Conservation (phyloP, 2,329 filamentous ascomycete species). For the Claviceps paspali region DNA sequence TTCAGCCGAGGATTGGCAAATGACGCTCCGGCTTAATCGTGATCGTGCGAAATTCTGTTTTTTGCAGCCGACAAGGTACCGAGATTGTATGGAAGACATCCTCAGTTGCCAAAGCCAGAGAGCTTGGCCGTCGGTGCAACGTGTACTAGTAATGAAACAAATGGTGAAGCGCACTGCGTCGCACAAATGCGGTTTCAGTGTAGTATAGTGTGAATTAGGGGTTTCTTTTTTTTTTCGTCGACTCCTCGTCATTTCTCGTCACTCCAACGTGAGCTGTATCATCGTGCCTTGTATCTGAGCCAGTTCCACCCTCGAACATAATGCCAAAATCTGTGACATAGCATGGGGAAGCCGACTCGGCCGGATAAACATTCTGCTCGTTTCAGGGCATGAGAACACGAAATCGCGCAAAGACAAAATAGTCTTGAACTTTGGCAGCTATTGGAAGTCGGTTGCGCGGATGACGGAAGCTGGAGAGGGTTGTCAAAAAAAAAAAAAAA, state of each 20-base stretch:
- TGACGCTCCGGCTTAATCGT: slow-evolving; percentile 99
- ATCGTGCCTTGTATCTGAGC: neutral
- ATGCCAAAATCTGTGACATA: too few species aligned
- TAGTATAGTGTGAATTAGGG: neutral
- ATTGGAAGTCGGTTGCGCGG: too few species aligned
- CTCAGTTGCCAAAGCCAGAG: slow-evolving; percentile 45
- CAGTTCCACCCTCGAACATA: neutral
- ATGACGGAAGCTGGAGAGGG: neutral
- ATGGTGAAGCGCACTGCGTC: slow-evolving; percentile 1
- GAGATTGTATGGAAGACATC: slow-evolving; percentile 53
- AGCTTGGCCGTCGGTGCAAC: slow-evolving; percentile 40
- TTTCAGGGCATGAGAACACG: neutral
- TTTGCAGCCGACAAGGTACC: slow-evolving; percentile 76
- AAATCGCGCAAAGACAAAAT: neutral
- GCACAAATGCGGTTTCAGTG: neutral
- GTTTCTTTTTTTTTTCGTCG: too few species aligned
- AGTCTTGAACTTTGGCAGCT: too few species aligned
- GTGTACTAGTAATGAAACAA: slow-evolving; percentile 7
- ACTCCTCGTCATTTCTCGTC: too few species aligned
- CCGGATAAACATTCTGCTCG: neutral
- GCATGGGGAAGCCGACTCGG: too few species aligned
- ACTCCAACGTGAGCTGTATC: neutral
- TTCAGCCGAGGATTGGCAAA: slow-evolving; percentile 66
- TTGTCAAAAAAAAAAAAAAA: too few species aligned
- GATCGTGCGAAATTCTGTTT: slow-evolving; percentile 49